Conservation (phyloP, 1,139 yeast species). For the Yamadazyma triangularis region DNA sequence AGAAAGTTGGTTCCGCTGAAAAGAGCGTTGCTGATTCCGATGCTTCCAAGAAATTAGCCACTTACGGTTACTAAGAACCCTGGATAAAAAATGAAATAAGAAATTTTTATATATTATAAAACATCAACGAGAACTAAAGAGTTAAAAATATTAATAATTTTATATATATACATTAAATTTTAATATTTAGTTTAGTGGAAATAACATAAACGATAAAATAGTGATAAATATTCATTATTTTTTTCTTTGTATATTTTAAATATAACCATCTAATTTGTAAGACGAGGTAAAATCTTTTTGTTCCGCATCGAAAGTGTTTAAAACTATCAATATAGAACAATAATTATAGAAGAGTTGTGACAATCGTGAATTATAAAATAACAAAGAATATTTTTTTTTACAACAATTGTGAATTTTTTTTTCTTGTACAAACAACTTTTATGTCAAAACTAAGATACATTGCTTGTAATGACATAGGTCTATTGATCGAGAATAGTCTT, state of each 20-base stretch:
- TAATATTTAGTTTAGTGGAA: slow-evolving; percentile 2
- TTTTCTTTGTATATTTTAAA: slow-evolving; percentile 8
- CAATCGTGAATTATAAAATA: no score
- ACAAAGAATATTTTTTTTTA: no score
- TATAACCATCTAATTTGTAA: slow-evolving; percentile 1
- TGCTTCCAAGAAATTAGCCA: slow-evolving; percentile 70
- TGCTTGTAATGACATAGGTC: slow-evolving; percentile 2
- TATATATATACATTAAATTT: not conserved
- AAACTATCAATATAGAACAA: no score
- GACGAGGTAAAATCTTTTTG: not conserved
- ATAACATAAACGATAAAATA: not conserved
- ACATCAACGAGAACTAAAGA: no score
- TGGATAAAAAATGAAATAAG: not conserved
- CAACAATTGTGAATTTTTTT: no score
- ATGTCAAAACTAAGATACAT: slow-evolving; percentile 5
- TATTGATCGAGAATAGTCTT: slow-evolving; percentile 5
- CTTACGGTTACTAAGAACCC: slow-evolving; percentile 79
- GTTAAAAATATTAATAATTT: not conserved
- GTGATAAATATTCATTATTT: not conserved
- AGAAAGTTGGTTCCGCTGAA: slow-evolving; percentile 85
- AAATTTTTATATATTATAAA: not conserved
- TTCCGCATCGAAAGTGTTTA: no score
- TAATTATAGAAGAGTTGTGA: no score
- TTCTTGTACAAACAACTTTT: not conserved
- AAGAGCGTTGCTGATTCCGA: slow-evolving; percentile 75